Percentiles rank a stretch among this genome's conserved stretches.
phyloP scores from a whole-genome alignment of 83 land plant genomes.

The Thuja plicata region DNA sequence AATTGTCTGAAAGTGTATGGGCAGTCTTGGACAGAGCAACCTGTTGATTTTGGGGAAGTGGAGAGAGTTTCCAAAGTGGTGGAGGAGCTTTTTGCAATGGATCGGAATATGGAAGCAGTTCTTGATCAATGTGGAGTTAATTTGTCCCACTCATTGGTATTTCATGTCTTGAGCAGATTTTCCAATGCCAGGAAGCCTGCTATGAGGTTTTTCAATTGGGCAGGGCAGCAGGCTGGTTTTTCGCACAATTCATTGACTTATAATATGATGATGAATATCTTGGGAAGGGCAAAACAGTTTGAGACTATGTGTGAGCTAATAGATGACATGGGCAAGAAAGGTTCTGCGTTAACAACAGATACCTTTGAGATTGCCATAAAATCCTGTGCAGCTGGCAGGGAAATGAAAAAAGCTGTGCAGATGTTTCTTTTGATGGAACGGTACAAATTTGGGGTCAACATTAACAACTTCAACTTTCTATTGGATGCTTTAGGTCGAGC shows the following conservation, averaged over 20 bases:
- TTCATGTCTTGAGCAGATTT: constrained; percentile 48
- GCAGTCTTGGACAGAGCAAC: background rate
- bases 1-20: background rate
- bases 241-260: constrained; percentile 48
- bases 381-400: constrained; percentile 57
- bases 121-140: constrained; percentile 41
- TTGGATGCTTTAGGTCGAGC: constrained; percentile 51
- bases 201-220: constrained; percentile 69
- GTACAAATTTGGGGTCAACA: constrained; percentile 33
- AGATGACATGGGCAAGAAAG: constrained; percentile 60
- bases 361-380: constrained; percentile 48
- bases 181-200: constrained; percentile 58
- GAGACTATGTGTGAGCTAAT: constrained; percentile 56
- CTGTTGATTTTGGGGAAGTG: constrained; percentile 35
- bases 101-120: constrained; percentile 67
- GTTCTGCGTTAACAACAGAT: constrained; percentile 30
- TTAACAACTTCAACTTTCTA: constrained; percentile 45
- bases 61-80: constrained; percentile 52
- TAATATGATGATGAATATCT: constrained; percentile 45
- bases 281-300: constrained; percentile 64
- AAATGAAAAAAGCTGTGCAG: constrained; percentile 60
- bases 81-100: constrained; percentile 45
- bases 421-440: constrained; percentile 57
- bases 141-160: constrained; percentile 39
- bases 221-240: constrained; percentile 36